Base-by-base conservation (phyloP, 257 asterid species). In the Solanum rostratum region DNA sequence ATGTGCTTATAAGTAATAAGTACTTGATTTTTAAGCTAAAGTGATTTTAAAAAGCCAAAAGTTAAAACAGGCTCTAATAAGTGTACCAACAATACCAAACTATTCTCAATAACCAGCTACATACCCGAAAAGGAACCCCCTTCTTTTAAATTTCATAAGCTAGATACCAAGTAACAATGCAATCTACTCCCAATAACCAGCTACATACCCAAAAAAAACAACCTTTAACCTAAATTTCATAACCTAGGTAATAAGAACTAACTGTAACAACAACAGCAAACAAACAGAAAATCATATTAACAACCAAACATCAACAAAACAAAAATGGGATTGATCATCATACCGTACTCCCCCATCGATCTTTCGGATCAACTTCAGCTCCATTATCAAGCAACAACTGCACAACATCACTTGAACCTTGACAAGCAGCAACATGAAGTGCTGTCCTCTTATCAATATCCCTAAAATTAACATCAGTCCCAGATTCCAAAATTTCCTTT, bases 341-440 rank as follows among this genome's bases (percentile, higher is more conserved):
- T 66, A 66, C 76, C 99, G 98, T 92, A 92, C 99, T 96, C 84
- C 98, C 98, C 99, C 99, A 94, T 10, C 98, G 97, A 88, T 96
- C 99, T 84, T 86, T 76, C 3, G 92, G 88, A 85, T 93, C 96
- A 7, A 90, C 90, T 33, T 88, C 83, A 1, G 98, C 98, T 33
- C 93, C 94, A 19, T 88, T 90, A 10, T 91, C 89, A 16, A 96
- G 92, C 92, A 96, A 87, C 65, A 92, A 50, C 83, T 86, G 76
- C 20, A 90, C 95, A 41, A 96, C 98, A 69, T 92, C 97, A 74
- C 82, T 86, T 55, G 90, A 89, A 2, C 99, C 99, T 88, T 96
- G 98, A 91, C 99, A 96, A 20, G 99, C 95, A 3, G 98, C 99
- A 41, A 96, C 85, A 59, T 96, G 99, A 82, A 96, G 93, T 0